phyloP scores from a whole-genome alignment of 2,329 filamentous ascomycete species.

The Trichoderma asperellum region DNA sequence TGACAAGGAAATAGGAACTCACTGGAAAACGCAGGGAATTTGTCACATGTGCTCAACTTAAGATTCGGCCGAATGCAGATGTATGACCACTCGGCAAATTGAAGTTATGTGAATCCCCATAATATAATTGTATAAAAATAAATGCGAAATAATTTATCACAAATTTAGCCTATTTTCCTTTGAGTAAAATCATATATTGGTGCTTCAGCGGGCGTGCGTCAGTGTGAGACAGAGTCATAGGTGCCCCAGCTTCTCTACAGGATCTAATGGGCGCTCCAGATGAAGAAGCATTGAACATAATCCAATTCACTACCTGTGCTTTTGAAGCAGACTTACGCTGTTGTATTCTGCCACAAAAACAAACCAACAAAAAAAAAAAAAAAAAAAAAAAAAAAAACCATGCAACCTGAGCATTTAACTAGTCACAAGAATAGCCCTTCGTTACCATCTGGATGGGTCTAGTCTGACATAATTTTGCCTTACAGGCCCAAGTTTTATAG shows the following conservation, averaged over 20 bases:
- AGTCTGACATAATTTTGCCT: too few relatives aligned
- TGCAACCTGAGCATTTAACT: neutral
- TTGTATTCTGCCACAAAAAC: neutral
- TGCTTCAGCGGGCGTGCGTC: neutral
- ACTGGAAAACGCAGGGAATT: neutral
- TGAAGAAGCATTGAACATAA: neutral
- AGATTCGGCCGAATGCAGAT: neutral
- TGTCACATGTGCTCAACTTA: neutral
- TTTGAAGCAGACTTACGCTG: neutral
- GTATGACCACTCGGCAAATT: neutral
- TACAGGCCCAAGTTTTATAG: neutral
- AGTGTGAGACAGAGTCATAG: neutral
- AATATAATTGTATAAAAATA: neutral
- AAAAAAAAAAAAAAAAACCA: too few relatives aligned
- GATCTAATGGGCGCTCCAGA: neutral
- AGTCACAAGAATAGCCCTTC: neutral
- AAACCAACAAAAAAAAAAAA: too few relatives aligned
- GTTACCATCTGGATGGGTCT: too few relatives aligned
- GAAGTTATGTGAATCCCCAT: neutral
- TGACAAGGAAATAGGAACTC: neutral
- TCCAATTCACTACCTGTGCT: neutral
- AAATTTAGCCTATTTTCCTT: neutral
- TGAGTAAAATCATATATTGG: neutral
- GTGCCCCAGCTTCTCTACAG: neutral
- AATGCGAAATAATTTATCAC: neutral